Conservation (phyloP, 83 land plant species). For the Thuja plicata region DNA sequence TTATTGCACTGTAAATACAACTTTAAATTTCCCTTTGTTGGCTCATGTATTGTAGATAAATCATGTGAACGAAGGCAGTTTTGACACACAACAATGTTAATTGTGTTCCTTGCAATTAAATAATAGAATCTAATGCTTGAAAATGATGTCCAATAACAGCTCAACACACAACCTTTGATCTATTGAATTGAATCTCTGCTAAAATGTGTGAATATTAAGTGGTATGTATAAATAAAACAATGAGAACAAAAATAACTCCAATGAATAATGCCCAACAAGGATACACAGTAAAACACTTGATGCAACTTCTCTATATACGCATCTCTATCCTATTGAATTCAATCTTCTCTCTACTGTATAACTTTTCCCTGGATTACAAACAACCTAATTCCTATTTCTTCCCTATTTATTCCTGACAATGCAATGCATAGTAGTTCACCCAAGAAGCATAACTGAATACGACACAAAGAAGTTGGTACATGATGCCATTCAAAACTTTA, state of each 20-base stretch:
- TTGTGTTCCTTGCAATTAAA: background rate
- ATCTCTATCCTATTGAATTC: background rate
- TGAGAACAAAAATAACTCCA: background rate
- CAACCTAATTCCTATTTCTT: background rate
- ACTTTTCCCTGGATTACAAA: no score
- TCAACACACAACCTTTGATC: background rate
- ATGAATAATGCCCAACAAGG: background rate
- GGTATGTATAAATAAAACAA: no score
- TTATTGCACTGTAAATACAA: no score
- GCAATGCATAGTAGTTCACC: background rate
- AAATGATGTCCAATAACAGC: background rate
- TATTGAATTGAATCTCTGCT: background rate
- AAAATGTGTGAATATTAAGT: background rate
- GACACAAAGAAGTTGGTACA: background rate
- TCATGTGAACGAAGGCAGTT: no score
- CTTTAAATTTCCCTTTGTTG: no score
- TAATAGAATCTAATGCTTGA: background rate
- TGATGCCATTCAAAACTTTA: background rate
- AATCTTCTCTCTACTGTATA: background rate
- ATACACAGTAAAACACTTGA: background rate
- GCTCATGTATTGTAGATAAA: no score
- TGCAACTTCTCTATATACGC: background rate
- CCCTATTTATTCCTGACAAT: background rate
- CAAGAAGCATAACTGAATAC: background rate
- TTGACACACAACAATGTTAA: no score